Evolutionary conservation across 148 eudicot species (phyloP).

Genomic region (Mesembryanthemum crystallinum): DNA sequence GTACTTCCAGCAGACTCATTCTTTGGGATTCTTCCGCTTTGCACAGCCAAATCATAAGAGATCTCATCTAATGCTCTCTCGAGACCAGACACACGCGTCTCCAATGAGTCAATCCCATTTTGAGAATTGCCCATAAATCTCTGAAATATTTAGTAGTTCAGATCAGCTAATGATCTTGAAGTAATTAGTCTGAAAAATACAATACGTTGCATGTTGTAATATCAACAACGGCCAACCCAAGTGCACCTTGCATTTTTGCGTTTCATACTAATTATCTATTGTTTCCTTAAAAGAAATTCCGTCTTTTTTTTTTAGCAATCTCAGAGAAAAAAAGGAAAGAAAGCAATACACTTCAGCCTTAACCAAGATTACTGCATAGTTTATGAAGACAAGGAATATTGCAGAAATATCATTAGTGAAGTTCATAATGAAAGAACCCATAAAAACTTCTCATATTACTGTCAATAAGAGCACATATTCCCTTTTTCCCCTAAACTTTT

Average conservation of each 20-base stretch:
- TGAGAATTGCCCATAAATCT: slow-evolving; percentile 79
- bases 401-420: background rate
- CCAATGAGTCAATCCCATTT: slow-evolving; percentile 64
- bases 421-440: background rate
- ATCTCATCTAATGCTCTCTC: slow-evolving; percentile 71
- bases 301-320: background rate
- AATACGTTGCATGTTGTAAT: background rate
- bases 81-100: slow-evolving; percentile 73
- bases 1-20: slow-evolving; percentile 40
- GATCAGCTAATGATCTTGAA: background rate
- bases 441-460: background rate
- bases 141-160: slow-evolving; percentile 29
- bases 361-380: too few relatives aligned
- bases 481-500: too few relatives aligned
- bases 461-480: too few relatives aligned
- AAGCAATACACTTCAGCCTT: too few relatives aligned
- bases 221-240: background rate
- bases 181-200: too few relatives aligned
- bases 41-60: slow-evolving; percentile 53
- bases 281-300: background rate
- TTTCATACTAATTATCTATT: too few relatives aligned
- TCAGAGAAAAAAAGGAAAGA: too few relatives aligned
- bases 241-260: too few relatives aligned
- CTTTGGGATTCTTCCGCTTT: slow-evolving; percentile 48
- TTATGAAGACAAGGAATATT: too few relatives aligned